These are phyloP conservation scores for Pulveroboletus sp. DNA, from an alignment of 768 basidiomycete species.

Conservation along the genomic window DNA sequence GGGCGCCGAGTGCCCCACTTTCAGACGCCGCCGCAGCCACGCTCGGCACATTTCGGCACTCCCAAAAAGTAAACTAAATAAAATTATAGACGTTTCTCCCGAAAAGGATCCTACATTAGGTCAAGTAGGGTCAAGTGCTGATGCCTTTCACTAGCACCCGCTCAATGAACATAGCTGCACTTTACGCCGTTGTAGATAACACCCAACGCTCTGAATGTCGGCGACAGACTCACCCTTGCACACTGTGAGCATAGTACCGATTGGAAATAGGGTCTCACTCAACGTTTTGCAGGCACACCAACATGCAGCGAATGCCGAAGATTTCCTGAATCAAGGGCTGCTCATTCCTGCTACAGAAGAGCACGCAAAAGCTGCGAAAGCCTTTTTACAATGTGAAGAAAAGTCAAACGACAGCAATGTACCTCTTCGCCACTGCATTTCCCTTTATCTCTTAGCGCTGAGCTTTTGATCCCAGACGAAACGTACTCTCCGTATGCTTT, in stretches of 20 bases:
- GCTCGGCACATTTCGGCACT: constrained; percentile 15
- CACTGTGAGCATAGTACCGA: constrained; percentile 34
- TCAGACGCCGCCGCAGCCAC: constrained; percentile 30
- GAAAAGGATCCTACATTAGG: no score
- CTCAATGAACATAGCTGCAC: constrained; percentile 4
- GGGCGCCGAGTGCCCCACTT: constrained; percentile 16
- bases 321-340: constrained; percentile 61
- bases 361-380: constrained; percentile 72
- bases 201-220: constrained; percentile 23
- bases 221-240: constrained; percentile 50
- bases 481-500: constrained; percentile 70
- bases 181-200: neutral
- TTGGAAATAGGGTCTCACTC: neutral
- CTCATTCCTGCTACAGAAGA: constrained; percentile 73
- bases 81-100: no score
- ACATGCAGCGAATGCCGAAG: constrained; percentile 79
- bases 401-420: constrained; percentile 74
- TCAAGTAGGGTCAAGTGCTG: no score
- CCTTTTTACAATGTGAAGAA: constrained; percentile 70
- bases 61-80: no score
- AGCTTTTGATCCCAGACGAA: constrained; percentile 52
- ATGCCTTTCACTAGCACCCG: neutral
- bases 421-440: constrained; percentile 17
- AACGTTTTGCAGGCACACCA: constrained; percentile 64
- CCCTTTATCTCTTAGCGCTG: constrained; percentile 2